Conservation (phyloP, 371 early-diverging fungal species). For the Mycotypha africana region DNA sequence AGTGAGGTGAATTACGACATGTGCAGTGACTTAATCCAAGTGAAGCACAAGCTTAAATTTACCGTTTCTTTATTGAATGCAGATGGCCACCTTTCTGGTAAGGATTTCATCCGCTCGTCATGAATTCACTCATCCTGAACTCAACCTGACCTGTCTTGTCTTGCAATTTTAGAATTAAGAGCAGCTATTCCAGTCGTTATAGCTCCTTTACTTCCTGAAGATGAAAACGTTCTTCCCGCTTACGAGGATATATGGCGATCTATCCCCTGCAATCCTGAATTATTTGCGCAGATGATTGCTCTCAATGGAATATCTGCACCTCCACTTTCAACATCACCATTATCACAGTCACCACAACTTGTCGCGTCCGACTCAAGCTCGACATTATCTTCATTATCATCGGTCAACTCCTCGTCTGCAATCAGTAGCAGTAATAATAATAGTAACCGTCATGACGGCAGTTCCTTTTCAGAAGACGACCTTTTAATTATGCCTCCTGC, state of each 20-base stretch:
- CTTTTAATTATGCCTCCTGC: no score
- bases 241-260: slow-evolving; percentile 39
- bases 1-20: slow-evolving; percentile 18
- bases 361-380: neutral
- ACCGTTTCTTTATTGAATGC: slow-evolving; percentile 20
- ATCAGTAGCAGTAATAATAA: neutral
- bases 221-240: slow-evolving; percentile 21
- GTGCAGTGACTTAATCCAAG: slow-evolving; percentile 18
- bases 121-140: no score
- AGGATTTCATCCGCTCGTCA: no score
- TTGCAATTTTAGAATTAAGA: slow-evolving; percentile 20
- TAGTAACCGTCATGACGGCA: neutral
- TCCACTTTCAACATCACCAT: neutral
- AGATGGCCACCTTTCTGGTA: slow-evolving; percentile 35
- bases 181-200: slow-evolving; percentile 30
- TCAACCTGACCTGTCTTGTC: no score
- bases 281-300: slow-evolving; percentile 14
- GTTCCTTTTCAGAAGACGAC: no score
- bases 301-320: slow-evolving; percentile 12
- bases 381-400: neutral
- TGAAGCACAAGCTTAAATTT: slow-evolving; percentile 35
- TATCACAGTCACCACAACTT: neutral
- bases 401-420: neutral
- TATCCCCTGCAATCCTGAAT: slow-evolving; percentile 23
- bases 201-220: slow-evolving; percentile 15